phyloP scores from a whole-genome alignment of 108 stramenopile species.

The Bacterosira constricta region DNA sequence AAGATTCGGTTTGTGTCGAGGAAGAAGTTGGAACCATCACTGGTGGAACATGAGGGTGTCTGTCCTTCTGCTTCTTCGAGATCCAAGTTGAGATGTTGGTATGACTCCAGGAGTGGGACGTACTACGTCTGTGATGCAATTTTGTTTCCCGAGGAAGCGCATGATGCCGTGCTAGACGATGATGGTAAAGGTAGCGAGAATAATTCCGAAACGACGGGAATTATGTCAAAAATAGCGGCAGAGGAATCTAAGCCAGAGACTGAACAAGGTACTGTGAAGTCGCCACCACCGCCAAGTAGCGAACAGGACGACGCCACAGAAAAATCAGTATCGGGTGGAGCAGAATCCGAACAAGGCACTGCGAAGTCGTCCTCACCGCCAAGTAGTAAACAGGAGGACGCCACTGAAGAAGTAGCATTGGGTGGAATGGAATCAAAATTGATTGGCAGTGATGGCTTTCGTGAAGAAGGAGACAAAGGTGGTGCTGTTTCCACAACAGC shows the following conservation, averaged over 20 bases:
- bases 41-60: background rate
- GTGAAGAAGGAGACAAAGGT: background rate
- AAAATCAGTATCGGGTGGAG: background rate
- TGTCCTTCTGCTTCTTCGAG: conserved; percentile 9
- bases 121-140: conserved; percentile 40
- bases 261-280: background rate
- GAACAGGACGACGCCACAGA: background rate
- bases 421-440: background rate
- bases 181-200: background rate
- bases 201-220: background rate
- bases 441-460: background rate
- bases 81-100: conserved; percentile 35
- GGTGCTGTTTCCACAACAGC: too few species aligned
- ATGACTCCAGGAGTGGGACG: conserved; percentile 23
- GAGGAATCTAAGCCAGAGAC: background rate
- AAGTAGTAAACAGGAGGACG: background rate
- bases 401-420: background rate
- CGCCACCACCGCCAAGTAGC: background rate
- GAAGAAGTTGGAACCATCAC: conserved; percentile 34
- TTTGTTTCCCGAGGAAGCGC: conserved; percentile 12
- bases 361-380: background rate
- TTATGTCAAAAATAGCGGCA: background rate
- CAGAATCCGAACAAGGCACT: background rate
- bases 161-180: background rate
- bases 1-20: conserved; percentile 56